Evolutionary conservation across 345 rosid genomes (phyloP).

Genomic region (Salix koriyanagi): DNA sequence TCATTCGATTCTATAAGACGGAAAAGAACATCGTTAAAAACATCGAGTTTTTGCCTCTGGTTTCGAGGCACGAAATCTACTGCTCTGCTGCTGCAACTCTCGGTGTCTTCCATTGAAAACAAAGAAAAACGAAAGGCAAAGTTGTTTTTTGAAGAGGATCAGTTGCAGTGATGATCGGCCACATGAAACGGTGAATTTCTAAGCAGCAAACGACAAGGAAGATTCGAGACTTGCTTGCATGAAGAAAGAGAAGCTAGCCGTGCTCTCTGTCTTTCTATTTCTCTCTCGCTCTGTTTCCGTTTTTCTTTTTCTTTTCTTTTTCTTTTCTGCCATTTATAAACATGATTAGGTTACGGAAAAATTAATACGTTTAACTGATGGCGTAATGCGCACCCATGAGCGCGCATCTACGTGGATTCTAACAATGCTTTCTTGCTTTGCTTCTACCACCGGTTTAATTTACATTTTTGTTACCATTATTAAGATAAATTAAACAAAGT

Average conservation of each 20-base stretch:
- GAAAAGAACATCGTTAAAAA: conserved; percentile 40
- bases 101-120: conserved; percentile 41
- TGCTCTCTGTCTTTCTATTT: not conserved
- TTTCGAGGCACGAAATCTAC: conserved; percentile 36
- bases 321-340: not conserved
- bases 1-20: conserved; percentile 39
- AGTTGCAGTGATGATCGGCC: not conserved
- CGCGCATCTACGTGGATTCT: conserved; percentile 52
- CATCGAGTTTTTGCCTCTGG: conserved; percentile 46
- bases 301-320: not conserved
- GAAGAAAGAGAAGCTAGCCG: not conserved
- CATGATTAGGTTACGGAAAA: not conserved
- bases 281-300: not conserved
- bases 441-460: conserved; percentile 25
- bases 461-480: too few species aligned
- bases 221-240: not conserved
- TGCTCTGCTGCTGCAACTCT: conserved; percentile 55
- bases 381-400: conserved; percentile 45
- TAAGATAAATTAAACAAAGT: too few species aligned
- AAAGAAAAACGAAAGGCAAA: not conserved
- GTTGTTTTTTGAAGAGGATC: not conserved
- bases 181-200: not conserved
- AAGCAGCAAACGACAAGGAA: not conserved
- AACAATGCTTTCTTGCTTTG: conserved; percentile 31
- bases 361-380: conserved; percentile 17